Evolutionary conservation across 2,329 filamentous ascomycete species (phyloP).

Genomic region (Beauveria pseudobassiana): DNA sequence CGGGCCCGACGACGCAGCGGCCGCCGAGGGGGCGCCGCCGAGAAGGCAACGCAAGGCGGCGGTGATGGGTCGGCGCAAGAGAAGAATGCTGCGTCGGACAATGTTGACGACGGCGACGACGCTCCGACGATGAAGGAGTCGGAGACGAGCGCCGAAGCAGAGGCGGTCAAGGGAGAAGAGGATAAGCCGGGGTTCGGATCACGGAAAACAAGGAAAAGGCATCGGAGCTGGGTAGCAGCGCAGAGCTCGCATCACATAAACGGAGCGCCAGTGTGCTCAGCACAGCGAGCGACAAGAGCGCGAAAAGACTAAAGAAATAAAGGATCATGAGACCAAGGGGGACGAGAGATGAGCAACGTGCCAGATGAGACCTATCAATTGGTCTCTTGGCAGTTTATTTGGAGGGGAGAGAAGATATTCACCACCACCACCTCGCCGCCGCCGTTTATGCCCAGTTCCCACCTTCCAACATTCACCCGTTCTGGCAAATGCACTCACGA

Average conservation of each 20-base stretch:
- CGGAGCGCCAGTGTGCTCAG: constrained; percentile 79
- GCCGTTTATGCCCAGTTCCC: too few relatives aligned
- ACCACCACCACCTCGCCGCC: too few relatives aligned
- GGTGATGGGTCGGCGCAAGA: neutral
- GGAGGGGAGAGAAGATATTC: too few relatives aligned
- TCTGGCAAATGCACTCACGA: too few relatives aligned
- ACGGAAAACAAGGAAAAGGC: constrained; percentile 20
- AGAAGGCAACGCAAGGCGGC: neutral
- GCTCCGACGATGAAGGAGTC: constrained; percentile 9
- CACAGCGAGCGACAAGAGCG: constrained; percentile 55
- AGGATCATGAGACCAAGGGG: neutral
- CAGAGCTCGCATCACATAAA: constrained; percentile 49
- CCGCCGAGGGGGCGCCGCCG: constrained; percentile 3
- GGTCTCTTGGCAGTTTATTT: neutral
- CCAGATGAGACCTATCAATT: neutral
- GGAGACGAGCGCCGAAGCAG: neutral
- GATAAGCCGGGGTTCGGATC: constrained; percentile 8
- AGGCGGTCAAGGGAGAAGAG: neutral
- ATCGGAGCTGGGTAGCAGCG: constrained; percentile 31
- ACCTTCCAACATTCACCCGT: too few relatives aligned
- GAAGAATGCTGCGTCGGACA: neutral
- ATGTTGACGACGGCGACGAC: neutral
- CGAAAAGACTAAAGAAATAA: constrained; percentile 50
- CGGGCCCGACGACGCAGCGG: constrained; percentile 6
- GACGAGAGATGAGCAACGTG: neutral